Evolutionary conservation across 2,329 filamentous ascomycete genomes (phyloP).

Genomic region (Colletotrichum sp.): DNA sequence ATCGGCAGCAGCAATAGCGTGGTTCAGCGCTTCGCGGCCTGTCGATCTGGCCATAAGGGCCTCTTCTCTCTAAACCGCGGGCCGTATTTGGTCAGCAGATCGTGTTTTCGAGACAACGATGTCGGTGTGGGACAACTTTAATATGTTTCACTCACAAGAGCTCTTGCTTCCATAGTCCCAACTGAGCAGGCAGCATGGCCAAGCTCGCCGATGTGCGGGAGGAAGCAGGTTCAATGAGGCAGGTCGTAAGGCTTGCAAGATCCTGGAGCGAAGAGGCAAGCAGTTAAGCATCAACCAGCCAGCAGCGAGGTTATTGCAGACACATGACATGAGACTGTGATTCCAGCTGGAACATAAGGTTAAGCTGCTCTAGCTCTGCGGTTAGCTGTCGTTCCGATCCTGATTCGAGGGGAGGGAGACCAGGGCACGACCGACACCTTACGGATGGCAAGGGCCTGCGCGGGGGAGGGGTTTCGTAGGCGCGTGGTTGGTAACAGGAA

Average conservation of each 20-base stretch:
- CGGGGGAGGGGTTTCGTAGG: background rate
- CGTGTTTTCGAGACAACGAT: background rate
- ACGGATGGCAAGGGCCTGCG: background rate
- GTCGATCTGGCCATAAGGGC: conserved; percentile 37
- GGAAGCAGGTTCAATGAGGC: background rate
- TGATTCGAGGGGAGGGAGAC: background rate
- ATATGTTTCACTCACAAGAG: conserved; percentile 2
- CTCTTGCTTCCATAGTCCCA: conserved; percentile 17
- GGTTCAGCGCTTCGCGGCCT: conserved; percentile 67
- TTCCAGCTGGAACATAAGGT: background rate
- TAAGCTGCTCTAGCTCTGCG: background rate
- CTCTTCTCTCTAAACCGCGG: conserved; percentile 38
- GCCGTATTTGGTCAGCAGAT: background rate
- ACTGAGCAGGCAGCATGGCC: background rate
- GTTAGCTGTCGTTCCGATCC: background rate
- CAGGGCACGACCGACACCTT: background rate
- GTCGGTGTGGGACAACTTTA: background rate
- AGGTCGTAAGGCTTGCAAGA: background rate
- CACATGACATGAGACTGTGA: background rate
- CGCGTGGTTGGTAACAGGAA: background rate
- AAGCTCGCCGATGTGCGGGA: background rate
- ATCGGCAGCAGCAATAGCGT: conserved; percentile 80
- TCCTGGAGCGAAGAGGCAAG: background rate
- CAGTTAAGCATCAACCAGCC: background rate
- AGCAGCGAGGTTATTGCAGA: background rate